These are phyloP conservation scores for Fraxinus nigra DNA, from an alignment of 305 asterid genomes.

Conservation along the genomic window DNA sequence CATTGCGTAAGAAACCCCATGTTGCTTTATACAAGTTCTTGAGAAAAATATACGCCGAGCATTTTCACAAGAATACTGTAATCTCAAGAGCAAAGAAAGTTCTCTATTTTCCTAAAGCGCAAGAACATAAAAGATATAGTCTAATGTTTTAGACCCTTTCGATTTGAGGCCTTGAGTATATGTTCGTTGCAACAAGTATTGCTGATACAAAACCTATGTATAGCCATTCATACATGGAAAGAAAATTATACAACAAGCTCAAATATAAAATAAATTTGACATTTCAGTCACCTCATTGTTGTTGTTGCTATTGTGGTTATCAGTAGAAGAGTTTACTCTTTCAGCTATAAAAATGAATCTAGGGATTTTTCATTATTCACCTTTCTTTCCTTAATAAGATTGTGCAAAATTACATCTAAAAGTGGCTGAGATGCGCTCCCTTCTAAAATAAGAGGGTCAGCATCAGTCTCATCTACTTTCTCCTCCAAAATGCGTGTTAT, in stretches of 20 bases:
- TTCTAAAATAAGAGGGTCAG: conserved; percentile 35
- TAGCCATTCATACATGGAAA: neutral
- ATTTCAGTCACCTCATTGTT: neutral
- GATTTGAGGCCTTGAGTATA: neutral
- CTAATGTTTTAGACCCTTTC: neutral
- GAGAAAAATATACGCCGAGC: neutral
- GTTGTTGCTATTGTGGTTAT: neutral
- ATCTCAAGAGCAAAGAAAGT: neutral
- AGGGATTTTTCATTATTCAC: conserved; percentile 32
- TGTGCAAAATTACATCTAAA: conserved; percentile 67
- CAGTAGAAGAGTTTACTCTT: conserved; percentile 9
- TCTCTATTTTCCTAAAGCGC: neutral
- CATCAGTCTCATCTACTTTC: conserved; percentile 42
- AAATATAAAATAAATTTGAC: neutral
- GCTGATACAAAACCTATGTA: neutral
- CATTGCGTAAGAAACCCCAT: neutral
- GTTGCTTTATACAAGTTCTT: neutral
- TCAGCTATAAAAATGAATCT: neutral
- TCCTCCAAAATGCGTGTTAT: conserved; percentile 61
- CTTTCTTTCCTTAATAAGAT: conserved; percentile 64
- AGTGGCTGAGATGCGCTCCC: conserved; percentile 52
- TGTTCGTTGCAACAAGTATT: neutral
- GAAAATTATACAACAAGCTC: neutral
- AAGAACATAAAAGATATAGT: neutral
- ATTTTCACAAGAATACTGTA: neutral